Conservation (phyloP, 495 filamentous ascomycete genomes). For the Hypoxylon intermedium region DNA sequence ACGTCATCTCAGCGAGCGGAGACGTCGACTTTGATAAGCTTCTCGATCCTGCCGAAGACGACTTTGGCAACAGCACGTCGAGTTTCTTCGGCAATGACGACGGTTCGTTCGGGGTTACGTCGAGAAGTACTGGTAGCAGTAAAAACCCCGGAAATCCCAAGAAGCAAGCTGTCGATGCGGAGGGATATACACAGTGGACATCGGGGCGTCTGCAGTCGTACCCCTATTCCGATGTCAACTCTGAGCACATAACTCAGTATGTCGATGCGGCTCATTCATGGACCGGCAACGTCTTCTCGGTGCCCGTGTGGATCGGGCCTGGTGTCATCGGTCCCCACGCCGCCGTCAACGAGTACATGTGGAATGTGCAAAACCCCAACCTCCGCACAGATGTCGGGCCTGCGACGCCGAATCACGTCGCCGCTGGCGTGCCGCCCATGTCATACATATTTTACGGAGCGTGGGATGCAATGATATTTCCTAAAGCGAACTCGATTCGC, state of each 20-base stretch:
- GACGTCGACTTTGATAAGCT: slow-evolving; percentile 42
- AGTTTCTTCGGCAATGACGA: slow-evolving; percentile 40
- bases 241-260: slow-evolving; percentile 31
- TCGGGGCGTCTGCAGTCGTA: slow-evolving; percentile 38
- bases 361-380: slow-evolving; percentile 38
- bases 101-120: slow-evolving; percentile 24
- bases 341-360: slow-evolving; percentile 51
- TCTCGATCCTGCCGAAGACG: slow-evolving; percentile 35
- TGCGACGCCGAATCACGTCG: slow-evolving; percentile 49
- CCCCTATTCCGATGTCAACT: slow-evolving; percentile 34
- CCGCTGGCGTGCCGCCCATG: slow-evolving; percentile 49
- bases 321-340: slow-evolving; percentile 29
- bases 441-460: slow-evolving; percentile 47
- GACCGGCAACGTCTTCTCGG: slow-evolving; percentile 35
- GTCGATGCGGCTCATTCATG: slow-evolving; percentile 31
- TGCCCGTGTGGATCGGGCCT: slow-evolving; percentile 50
- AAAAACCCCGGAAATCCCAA: neutral
- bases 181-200: slow-evolving; percentile 25
- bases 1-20: slow-evolving; percentile 23
- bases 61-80: slow-evolving; percentile 34
- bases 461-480: slow-evolving; percentile 49
- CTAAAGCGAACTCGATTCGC: slow-evolving; percentile 21
- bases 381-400: slow-evolving; percentile 43
- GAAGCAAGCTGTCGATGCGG: neutral
- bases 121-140: neutral